phyloP scores from a whole-genome alignment of 1,139 yeast genomes.

The Suhomyces yuchorum region DNA sequence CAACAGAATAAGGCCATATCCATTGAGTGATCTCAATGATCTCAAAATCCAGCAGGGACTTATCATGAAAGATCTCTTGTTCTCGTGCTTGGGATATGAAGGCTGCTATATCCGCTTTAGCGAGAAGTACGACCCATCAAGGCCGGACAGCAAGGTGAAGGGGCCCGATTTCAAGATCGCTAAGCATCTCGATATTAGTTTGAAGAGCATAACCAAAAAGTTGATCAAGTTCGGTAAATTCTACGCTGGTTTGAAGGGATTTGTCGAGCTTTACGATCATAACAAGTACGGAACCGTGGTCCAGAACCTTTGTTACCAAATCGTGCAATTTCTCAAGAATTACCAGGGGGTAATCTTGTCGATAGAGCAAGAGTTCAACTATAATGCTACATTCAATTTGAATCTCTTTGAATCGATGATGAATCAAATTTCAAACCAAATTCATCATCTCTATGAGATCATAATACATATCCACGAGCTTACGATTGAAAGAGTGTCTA shows the following conservation, averaged over 20 bases:
- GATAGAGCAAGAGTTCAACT: conserved; percentile 56
- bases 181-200: conserved; percentile 70
- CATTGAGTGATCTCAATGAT: conserved; percentile 46
- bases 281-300: conserved; percentile 67
- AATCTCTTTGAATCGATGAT: conserved; percentile 36
- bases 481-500: conserved; percentile 24
- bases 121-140: conserved; percentile 55
- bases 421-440: conserved; percentile 29
- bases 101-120: conserved; percentile 76
- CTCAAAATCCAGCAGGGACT: conserved; percentile 67
- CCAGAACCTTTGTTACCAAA: conserved; percentile 68
- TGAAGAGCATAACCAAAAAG: conserved; percentile 70
- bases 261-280: conserved; percentile 58
- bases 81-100: conserved; percentile 73
- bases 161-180: conserved; percentile 82
- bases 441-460: conserved; percentile 63
- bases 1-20: conserved; percentile 37
- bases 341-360: conserved; percentile 54
- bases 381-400: conserved; percentile 41
- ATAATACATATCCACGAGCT: conserved; percentile 48
- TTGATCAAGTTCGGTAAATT: conserved; percentile 64
- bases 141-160: conserved; percentile 36
- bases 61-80: conserved; percentile 68
- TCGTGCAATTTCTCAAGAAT: conserved; percentile 49
- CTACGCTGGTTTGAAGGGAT: conserved; percentile 56